These are phyloP conservation scores for Adansonia rubrostipa DNA, from an alignment of 441 rosid genomes.

Conservation along the genomic window DNA sequence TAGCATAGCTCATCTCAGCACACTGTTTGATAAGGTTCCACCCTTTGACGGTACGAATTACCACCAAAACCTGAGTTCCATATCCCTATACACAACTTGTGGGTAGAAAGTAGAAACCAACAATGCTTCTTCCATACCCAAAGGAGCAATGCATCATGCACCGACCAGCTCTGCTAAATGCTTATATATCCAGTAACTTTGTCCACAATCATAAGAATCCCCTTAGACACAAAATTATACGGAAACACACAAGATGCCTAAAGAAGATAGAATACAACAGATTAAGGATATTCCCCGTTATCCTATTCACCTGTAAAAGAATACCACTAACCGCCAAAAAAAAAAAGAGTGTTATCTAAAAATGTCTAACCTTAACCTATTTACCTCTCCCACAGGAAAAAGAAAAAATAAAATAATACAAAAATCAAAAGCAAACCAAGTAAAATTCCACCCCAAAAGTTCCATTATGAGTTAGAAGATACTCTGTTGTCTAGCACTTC, in stretches of 20 bases:
- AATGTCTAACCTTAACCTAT: conserved; percentile 15
- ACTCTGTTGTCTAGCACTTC: conserved; percentile 17
- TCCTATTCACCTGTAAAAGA: not conserved
- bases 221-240: not conserved
- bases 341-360: not conserved
- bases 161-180: conserved; percentile 17
- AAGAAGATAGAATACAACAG: not conserved
- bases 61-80: conserved; percentile 1
- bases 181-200: conserved; percentile 24
- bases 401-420: not conserved
- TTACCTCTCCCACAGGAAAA: conserved; percentile 4
- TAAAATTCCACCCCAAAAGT: conserved; percentile 9
- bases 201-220: conserved; percentile 18
- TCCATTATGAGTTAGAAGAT: conserved; percentile 22
- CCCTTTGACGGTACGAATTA: not conserved
- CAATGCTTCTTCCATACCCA: conserved; percentile 21
- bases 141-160: conserved; percentile 13
- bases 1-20: conserved; percentile 7
- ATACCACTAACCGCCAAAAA: not conserved
- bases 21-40: conserved; percentile 5
- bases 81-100: conserved; percentile 9
- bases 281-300: not conserved
- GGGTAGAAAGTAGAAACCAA: conserved; percentile 13
- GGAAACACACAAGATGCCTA: conserved; percentile 23
- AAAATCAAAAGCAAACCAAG: conserved; percentile 18